Percentiles rank a stretch among this genome's conserved stretches.
Evolutionary conservation across 2,329 filamentous ascomycete genomes (phyloP).

Genomic region (Calonectria pseudoreteaudii): DNA sequence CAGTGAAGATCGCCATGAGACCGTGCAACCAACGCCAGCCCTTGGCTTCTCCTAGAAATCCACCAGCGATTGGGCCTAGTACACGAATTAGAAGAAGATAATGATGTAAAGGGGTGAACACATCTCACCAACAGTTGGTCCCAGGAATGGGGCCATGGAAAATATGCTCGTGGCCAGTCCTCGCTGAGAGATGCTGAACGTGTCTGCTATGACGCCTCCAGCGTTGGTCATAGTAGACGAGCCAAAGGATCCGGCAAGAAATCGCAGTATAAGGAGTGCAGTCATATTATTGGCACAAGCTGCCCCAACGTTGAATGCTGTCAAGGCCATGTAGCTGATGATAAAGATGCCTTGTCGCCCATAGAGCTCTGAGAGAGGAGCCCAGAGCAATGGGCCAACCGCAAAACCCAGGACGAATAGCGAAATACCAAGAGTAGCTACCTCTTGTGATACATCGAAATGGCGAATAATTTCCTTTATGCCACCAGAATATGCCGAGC

Average conservation of each 20-base stretch:
- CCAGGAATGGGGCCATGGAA: constrained; percentile 57
- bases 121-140: constrained; percentile 26
- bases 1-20: constrained; percentile 55
- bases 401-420: constrained; percentile 72
- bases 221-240: constrained; percentile 67
- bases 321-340: constrained; percentile 66
- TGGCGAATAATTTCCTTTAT: neutral
- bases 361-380: constrained; percentile 72
- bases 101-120: fast-evolving
- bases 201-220: constrained; percentile 68
- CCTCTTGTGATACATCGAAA: constrained; percentile 54
- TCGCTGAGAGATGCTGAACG: constrained; percentile 62
- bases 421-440: constrained; percentile 71
- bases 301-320: constrained; percentile 70
- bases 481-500: neutral
- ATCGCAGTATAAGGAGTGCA: constrained; percentile 71
- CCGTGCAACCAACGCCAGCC: constrained; percentile 66
- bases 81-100: neutral
- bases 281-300: constrained; percentile 67
- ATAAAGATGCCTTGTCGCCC: constrained; percentile 70
- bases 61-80: constrained; percentile 64
- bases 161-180: constrained; percentile 67
- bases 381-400: constrained; percentile 73
- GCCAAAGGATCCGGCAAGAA: constrained; percentile 71
- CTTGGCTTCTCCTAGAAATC: constrained; percentile 65